Conservation (phyloP, 306 rosid species). For the Comarum palustre region DNA sequence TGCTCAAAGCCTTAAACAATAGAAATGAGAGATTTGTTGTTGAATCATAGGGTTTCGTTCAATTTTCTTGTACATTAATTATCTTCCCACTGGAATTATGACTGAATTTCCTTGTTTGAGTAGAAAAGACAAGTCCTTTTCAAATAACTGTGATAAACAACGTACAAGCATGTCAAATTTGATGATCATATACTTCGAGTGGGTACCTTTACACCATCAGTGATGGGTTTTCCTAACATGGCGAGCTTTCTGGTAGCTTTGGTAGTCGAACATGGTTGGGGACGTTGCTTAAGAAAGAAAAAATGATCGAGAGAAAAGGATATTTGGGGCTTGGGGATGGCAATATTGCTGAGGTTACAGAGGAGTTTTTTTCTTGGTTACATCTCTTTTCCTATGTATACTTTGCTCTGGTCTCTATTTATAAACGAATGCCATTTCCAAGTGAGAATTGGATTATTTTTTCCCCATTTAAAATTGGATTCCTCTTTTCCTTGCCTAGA, state of each 20-base stretch:
- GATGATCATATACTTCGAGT: too few species aligned
- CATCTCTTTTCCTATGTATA: too few species aligned
- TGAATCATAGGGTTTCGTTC: background rate
- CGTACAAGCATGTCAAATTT: too few species aligned
- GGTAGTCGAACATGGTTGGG: background rate
- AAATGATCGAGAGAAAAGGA: background rate
- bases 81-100: background rate
- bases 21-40: conserved; percentile 14
- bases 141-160: too few species aligned
- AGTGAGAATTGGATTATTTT: background rate
- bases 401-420: background rate
- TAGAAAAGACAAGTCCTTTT: too few species aligned
- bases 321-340: background rate
- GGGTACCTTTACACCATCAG: background rate
- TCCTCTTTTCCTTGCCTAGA: background rate
- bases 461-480: too few species aligned
- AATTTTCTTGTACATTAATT: background rate
- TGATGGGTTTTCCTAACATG: background rate
- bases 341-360: background rate
- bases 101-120: conserved; percentile 1
- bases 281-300: background rate
- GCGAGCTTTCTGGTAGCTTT: background rate
- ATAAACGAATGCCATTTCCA: background rate
- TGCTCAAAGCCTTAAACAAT: background rate
- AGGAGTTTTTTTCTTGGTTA: background rate